A percentile compares a stretch with the other conserved stretches of the same genome.
These are phyloP conservation scores for Rhododendron molle DNA, from an alignment of 148 eudicot species.

Conservation along the genomic window DNA sequence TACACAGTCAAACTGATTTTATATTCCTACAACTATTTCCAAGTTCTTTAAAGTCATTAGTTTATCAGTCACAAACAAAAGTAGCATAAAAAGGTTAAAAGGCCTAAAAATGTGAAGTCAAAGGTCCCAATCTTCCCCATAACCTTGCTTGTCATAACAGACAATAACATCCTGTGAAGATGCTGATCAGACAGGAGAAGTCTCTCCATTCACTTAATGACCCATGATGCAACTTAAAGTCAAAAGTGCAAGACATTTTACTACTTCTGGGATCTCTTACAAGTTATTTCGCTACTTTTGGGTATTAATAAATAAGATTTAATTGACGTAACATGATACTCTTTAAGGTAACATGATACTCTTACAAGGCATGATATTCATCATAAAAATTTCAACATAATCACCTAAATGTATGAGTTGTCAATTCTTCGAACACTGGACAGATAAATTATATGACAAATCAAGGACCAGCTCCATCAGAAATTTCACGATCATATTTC, in stretches of 20 bases:
- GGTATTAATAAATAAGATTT: neutral
- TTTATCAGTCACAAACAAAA: neutral
- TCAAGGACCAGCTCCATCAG: neutral
- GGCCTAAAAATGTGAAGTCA: neutral
- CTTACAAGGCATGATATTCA: too few relatives aligned
- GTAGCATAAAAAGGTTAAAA: neutral
- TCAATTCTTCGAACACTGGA: neutral
- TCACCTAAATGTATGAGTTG: neutral
- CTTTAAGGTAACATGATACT: neutral
- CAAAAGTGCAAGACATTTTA: neutral
- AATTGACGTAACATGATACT: neutral
- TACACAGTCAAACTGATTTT: neutral
- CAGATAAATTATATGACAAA: neutral
- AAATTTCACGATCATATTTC: neutral
- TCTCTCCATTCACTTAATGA: neutral
- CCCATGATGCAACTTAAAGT: neutral
- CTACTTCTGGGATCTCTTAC: neutral
- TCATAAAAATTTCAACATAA: neutral
- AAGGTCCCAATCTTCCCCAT: neutral
- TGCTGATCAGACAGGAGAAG: neutral
- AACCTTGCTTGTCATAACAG: neutral
- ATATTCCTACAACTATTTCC: neutral
- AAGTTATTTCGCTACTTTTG: neutral
- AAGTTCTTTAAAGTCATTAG: neutral
- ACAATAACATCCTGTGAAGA: neutral